Evolutionary conservation across 495 filamentous ascomycete species (phyloP).

Genomic region (Tetracladium setigerum): DNA sequence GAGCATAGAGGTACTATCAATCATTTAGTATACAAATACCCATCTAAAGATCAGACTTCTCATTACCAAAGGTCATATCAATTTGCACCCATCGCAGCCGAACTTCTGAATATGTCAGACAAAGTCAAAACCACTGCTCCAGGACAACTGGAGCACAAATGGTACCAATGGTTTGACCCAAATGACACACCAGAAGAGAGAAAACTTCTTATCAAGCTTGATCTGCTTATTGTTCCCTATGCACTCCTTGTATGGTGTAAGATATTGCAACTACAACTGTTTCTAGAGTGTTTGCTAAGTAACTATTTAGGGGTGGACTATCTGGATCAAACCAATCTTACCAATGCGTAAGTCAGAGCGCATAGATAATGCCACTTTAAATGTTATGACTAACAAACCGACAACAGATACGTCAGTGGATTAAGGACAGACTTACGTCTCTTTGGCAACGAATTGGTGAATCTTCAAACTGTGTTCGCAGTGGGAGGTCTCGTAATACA

Average conservation of each 20-base stretch:
- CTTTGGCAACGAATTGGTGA: conserved; percentile 39
- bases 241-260: too few relatives aligned
- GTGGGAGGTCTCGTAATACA: conserved; percentile 44
- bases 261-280: too few relatives aligned
- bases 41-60: too few relatives aligned
- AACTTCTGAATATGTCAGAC: too few relatives aligned
- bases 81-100: too few relatives aligned
- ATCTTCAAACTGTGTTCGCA: conserved; percentile 40
- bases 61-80: too few relatives aligned
- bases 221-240: conserved; percentile 6
- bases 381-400: background rate
- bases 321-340: conserved; percentile 32
- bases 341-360: conserved; percentile 15
- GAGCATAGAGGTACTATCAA: too few relatives aligned
- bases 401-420: too few relatives aligned
- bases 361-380: conserved; percentile 31
- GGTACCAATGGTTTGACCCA: conserved; percentile 38
- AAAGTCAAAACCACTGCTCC: too few relatives aligned
- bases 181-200: conserved; percentile 35
- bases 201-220: conserved; percentile 36
- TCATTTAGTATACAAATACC: too few relatives aligned
- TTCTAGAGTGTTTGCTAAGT: conserved; percentile 26
- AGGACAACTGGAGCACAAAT: conserved; percentile 25
- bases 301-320: conserved; percentile 41
- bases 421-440: conserved; percentile 22